Conservation (phyloP, 2,329 filamentous ascomycete species). For the Plenodomus biglobosus region DNA sequence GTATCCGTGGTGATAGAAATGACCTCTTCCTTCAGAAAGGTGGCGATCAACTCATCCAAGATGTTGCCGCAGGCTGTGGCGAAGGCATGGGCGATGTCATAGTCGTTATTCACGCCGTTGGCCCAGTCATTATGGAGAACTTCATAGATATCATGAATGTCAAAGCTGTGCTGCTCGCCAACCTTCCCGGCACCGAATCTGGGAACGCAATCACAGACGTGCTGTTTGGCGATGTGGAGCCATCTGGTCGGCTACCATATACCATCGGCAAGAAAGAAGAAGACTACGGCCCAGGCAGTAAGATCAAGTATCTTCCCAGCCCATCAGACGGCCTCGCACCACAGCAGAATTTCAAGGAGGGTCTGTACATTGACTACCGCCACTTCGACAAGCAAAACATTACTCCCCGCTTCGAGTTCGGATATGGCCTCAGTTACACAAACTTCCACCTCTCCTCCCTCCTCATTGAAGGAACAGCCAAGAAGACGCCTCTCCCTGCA, state of each 20-base stretch:
- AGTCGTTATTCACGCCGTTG: slow-evolving; percentile 86
- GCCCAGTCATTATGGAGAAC: slow-evolving; percentile 75
- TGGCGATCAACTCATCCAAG: slow-evolving; percentile 73
- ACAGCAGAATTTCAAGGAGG: slow-evolving; percentile 81
- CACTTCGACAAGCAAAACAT: slow-evolving; percentile 79
- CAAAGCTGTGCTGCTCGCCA: slow-evolving; percentile 78
- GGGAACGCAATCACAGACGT: slow-evolving; percentile 80
- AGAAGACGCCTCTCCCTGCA: slow-evolving; percentile 47
- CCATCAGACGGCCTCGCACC: slow-evolving; percentile 59
- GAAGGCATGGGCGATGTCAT: slow-evolving; percentile 66
- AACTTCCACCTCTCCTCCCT: slow-evolving; percentile 64
- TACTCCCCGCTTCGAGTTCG: slow-evolving; percentile 79
- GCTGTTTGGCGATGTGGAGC: slow-evolving; percentile 75
- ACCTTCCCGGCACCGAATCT: slow-evolving; percentile 83
- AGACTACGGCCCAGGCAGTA: slow-evolving; percentile 74
- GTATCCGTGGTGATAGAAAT: slow-evolving; percentile 75
- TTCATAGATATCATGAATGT: slow-evolving; percentile 79
- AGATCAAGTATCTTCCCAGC: slow-evolving; percentile 70
- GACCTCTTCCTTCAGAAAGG: slow-evolving; percentile 73
- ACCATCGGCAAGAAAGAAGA: slow-evolving; percentile 73
- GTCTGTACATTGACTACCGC: slow-evolving; percentile 85
- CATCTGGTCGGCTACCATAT: slow-evolving; percentile 82
- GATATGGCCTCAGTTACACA: slow-evolving; percentile 82
- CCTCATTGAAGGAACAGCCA: slow-evolving; percentile 48
- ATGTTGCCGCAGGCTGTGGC: slow-evolving; percentile 69